phyloP scores from a whole-genome alignment of 306 rosid species.

The Psophocarpus tetragonolobus region DNA sequence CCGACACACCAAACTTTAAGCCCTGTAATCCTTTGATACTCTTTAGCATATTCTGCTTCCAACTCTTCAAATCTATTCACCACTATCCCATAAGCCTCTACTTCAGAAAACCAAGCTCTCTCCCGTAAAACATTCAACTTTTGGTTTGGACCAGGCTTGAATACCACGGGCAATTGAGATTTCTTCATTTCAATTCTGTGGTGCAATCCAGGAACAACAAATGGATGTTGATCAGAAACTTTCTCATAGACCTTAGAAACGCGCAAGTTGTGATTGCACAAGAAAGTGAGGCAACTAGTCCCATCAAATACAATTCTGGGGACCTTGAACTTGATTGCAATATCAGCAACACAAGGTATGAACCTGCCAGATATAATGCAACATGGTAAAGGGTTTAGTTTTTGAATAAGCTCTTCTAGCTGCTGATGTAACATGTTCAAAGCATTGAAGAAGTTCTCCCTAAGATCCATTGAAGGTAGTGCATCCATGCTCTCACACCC shows the following conservation, averaged over 20 bases:
- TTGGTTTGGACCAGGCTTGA: background rate
- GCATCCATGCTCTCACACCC: no score
- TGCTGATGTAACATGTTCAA: conserved; percentile 41
- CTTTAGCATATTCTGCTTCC: conserved; percentile 36
- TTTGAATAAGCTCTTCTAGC: conserved; percentile 28
- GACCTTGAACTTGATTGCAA: conserved; percentile 19
- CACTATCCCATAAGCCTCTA: conserved; percentile 37
- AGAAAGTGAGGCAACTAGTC: background rate
- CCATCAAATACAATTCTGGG: background rate
- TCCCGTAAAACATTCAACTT: conserved; percentile 8
- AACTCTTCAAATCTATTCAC: conserved; percentile 53
- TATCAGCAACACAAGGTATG: conserved; percentile 42
- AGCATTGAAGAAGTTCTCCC: no score
- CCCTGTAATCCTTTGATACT: conserved; percentile 18
- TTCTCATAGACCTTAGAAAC: background rate
- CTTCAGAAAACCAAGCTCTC: background rate
- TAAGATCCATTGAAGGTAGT: no score
- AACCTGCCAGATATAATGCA: conserved; percentile 49
- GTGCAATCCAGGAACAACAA: background rate
- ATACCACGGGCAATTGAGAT: background rate
- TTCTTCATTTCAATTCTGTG: background rate
- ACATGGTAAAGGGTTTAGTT: conserved; percentile 41
- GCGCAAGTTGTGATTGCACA: background rate
- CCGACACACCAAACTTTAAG: conserved; percentile 53
- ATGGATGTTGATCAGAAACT: background rate